Percentiles rank a stretch among this genome's conserved stretches.
Evolutionary conservation across 2,329 filamentous ascomycete genomes (phyloP).

Genomic region (Botrytis deweyae): DNA sequence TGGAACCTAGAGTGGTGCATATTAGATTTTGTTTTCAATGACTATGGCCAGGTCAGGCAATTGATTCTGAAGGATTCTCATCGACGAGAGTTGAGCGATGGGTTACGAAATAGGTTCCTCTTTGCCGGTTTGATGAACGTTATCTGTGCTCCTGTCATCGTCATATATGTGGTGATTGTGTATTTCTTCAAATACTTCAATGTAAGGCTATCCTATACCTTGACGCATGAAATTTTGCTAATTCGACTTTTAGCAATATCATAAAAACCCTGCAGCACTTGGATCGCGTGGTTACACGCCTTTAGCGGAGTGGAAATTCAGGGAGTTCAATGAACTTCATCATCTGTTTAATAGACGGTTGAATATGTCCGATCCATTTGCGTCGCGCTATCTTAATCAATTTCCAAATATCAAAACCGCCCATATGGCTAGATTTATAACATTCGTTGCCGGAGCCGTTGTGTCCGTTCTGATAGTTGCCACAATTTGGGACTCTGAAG

Average conservation of each 20-base stretch:
- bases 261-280: slow-evolving; percentile 85
- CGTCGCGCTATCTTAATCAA: slow-evolving; percentile 88
- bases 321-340: slow-evolving; percentile 94
- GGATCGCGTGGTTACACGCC: slow-evolving; percentile 90
- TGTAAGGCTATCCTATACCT: slow-evolving; percentile 47
- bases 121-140: slow-evolving; percentile 86
- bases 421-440: slow-evolving; percentile 78
- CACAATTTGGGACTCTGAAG: slow-evolving; percentile 84
- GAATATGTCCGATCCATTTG: slow-evolving; percentile 93
- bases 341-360: slow-evolving; percentile 88
- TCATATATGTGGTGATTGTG: slow-evolving; percentile 81
- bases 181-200: slow-evolving; percentile 97
- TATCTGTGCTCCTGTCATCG: slow-evolving; percentile 79
- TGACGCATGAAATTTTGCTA: slow-evolving; percentile 20
- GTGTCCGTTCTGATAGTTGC: slow-evolving; percentile 81
- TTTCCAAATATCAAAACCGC: slow-evolving; percentile 95
- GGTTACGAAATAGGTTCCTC: slow-evolving; percentile 72
- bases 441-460: slow-evolving; percentile 84
- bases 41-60: slow-evolving; percentile 80
- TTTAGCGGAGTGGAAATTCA: slow-evolving; percentile 95
- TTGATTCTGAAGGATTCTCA: slow-evolving; percentile 83
- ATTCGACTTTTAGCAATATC: slow-evolving; percentile 69
- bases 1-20: slow-evolving; percentile 92
- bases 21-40: slow-evolving; percentile 91
- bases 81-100: slow-evolving; percentile 73